Percentiles rank a stretch among this genome's conserved stretches.
These are phyloP conservation scores for Phytopythium vexans DNA, from an alignment of 352 stramenopile species.

Conservation along the genomic window DNA sequence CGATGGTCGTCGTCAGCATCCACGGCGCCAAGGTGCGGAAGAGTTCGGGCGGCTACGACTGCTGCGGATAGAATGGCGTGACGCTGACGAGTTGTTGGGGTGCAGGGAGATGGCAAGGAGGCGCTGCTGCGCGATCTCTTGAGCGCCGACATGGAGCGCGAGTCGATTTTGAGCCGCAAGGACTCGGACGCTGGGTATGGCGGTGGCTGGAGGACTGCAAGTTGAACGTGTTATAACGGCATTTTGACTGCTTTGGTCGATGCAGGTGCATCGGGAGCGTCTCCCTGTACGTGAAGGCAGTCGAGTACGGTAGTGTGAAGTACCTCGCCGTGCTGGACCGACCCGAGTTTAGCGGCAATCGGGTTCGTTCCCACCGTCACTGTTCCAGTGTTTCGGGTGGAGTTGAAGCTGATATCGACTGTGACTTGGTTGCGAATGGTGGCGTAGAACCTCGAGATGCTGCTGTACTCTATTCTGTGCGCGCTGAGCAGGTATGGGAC, in stretches of 20 bases:
- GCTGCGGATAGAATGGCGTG: too few species aligned
- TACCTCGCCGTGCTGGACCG: slow-evolving; percentile 71
- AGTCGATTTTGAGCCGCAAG: neutral
- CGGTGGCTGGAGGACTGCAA: neutral
- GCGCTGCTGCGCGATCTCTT: slow-evolving; percentile 1
- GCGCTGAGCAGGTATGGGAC: slow-evolving; percentile 55
- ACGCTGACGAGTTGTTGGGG: neutral
- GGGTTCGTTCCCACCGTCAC: slow-evolving; percentile 7
- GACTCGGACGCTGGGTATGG: slow-evolving; percentile 1
- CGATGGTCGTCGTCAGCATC: slow-evolving; percentile 67
- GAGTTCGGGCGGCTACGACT: neutral
- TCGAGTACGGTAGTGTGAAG: slow-evolving; percentile 62
- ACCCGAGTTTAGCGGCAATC: slow-evolving; percentile 37
- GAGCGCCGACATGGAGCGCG: neutral
- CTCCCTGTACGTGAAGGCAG: slow-evolving; percentile 71
- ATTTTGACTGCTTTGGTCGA: too few species aligned
- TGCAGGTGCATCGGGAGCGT: slow-evolving; percentile 17
- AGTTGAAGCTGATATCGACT: too few species aligned
- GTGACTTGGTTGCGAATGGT: neutral
- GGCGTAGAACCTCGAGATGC: slow-evolving; percentile 37
- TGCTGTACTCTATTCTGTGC: slow-evolving; percentile 67
- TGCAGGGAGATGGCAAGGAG: slow-evolving; percentile 1
- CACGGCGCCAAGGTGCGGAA: slow-evolving; percentile 40
- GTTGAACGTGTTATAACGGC: neutral
- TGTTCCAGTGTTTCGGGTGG: neutral